phyloP scores from a whole-genome alignment of 2,329 filamentous ascomycete species.

The Ilyonectria mors-panacis region DNA sequence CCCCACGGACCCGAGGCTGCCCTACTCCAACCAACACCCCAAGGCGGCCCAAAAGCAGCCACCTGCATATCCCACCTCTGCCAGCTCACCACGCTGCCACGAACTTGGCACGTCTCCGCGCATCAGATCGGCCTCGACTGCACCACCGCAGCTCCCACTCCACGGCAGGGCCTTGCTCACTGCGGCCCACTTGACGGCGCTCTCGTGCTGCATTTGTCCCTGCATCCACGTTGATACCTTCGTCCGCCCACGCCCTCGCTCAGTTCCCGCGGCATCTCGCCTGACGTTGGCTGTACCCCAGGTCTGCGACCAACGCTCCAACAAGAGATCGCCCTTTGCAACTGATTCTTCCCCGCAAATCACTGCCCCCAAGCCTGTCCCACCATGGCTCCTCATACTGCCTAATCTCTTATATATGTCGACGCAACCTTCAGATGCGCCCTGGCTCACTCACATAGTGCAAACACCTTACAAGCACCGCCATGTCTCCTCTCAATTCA shows the following conservation, averaged over 20 bases:
- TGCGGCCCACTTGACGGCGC: slow-evolving; percentile 42
- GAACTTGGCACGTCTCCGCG: slow-evolving; percentile 48
- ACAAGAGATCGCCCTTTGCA: slow-evolving; percentile 46
- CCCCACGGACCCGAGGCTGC: slow-evolving; percentile 41
- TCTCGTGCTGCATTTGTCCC: slow-evolving; percentile 43
- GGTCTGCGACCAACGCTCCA: slow-evolving; percentile 41
- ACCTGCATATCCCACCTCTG: slow-evolving; percentile 53
- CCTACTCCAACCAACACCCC: slow-evolving; percentile 45
- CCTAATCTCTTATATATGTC: slow-evolving; percentile 56
- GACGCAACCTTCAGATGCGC: slow-evolving; percentile 52
- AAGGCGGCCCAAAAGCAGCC: slow-evolving; percentile 51
- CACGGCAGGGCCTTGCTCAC: slow-evolving; percentile 35
- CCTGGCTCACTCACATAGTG: slow-evolving; percentile 44
- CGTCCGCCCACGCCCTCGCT: slow-evolving; percentile 36
- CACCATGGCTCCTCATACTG: slow-evolving; percentile 55
- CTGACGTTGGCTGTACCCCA: slow-evolving; percentile 45
- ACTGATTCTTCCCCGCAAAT: slow-evolving; percentile 46
- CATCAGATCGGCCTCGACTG: slow-evolving; percentile 47
- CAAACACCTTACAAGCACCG: slow-evolving; percentile 39
- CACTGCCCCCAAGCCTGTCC: slow-evolving; percentile 46
- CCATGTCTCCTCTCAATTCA: slow-evolving; percentile 46
- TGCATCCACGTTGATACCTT: slow-evolving; percentile 47
- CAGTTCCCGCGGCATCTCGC: slow-evolving; percentile 32
- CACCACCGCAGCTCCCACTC: slow-evolving; percentile 40
- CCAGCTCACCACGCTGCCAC: slow-evolving; percentile 51